phyloP scores from a whole-genome alignment of 2,329 filamentous ascomycete genomes.

The Cadophora gregata region DNA sequence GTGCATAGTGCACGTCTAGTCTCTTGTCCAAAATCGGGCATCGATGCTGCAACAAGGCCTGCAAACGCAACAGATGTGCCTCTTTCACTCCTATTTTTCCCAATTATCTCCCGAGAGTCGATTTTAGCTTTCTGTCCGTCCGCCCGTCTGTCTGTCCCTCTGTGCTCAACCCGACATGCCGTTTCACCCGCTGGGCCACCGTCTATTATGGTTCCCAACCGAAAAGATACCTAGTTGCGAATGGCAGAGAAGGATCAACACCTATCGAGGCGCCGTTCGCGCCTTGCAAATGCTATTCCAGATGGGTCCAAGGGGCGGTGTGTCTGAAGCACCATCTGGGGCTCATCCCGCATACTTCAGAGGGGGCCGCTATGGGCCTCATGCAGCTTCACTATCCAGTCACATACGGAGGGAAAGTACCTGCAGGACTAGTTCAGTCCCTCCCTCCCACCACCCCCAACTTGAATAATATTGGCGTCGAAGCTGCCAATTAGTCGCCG shows the following conservation, averaged over 20 bases:
- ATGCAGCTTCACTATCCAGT: conserved; percentile 10
- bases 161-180: conserved; percentile 14
- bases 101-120: background rate
- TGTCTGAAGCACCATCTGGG: conserved; percentile 1
- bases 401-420: conserved; percentile 6
- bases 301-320: conserved; percentile 13
- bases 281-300: background rate
- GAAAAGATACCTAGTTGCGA: background rate
- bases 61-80: background rate
- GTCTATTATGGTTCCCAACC: background rate
- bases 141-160: background rate
- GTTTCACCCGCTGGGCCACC: background rate
- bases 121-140: background rate
- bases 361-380: conserved; percentile 9
- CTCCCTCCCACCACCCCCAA: background rate
- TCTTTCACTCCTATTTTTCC: background rate
- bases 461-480: conserved; percentile 2
- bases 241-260: conserved; percentile 8
- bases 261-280: background rate
- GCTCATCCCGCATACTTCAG: conserved; percentile 5
- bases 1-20: conserved; percentile 14
- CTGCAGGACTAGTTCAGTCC: conserved; percentile 6
- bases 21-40: background rate
- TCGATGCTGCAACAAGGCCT: background rate
- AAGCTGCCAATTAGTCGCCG: conserved; percentile 1